Base-by-base conservation (phyloP, 1,139 yeast genomes). In the Yarrowia galli region DNA sequence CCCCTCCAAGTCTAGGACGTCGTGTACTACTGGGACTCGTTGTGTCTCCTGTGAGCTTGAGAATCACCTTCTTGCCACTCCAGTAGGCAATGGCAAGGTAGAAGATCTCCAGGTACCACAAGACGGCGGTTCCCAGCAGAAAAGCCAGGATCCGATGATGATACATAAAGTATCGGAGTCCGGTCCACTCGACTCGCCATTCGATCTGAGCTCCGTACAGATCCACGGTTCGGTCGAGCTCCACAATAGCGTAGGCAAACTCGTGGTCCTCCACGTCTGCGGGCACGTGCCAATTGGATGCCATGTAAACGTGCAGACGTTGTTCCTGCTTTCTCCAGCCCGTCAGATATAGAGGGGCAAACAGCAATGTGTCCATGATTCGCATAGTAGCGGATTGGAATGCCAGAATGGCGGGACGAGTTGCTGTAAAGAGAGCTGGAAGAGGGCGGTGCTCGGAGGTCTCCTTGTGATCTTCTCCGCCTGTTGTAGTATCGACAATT, bases 101-200 rank as follows among this genome's bases (percentile, higher is more conserved):
- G 28, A 61, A 48, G 8, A 46, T 35, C 38, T 75, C 85, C 77
- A 60, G 80, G 68, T 18, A 67, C 88, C 90, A 88, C 71, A 88
- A 83, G 0, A 81, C 40, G 0, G 75, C 68, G 0, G 84, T 83
- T 0, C 91, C 92, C 12, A 84, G 48, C 1, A 84, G n/a, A 69
- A 86, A 82, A 65, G 85, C 81, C 0, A 80, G 67, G 18, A 79
- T 73, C 68, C 83, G 84, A 74, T 86, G 84, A 65, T 83, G 79
- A 68, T 82, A 83, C 74, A 89, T 74, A 69, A 86, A 83, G 75
- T 83, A 87, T 45, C 91, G 78, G 64, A 89, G 75, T 0, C 93
- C 93, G 22, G 76, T 78, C 84, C 88, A 86, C 65, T 82, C 78
- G 8, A 76, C 79, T 7, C 72, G 72, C 72, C 80, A 77, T 4